A percentile compares a stretch with the other conserved stretches of the same genome.
These are phyloP conservation scores for Grosmannia clavigera DNA, from an alignment of 2,329 filamentous ascomycete species.

Conservation along the genomic window DNA sequence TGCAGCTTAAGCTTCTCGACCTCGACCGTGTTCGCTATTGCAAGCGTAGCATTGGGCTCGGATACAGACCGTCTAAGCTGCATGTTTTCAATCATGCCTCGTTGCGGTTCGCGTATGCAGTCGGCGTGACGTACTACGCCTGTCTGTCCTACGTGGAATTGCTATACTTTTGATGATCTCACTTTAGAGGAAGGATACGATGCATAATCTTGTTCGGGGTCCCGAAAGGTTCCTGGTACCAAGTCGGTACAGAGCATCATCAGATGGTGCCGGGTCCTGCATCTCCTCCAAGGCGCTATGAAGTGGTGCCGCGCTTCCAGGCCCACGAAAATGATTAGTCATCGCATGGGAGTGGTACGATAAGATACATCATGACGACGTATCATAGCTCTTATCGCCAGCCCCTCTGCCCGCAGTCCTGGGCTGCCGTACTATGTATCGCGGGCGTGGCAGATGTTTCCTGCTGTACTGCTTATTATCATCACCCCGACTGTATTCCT, in stretches of 20 bases:
- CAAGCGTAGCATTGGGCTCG: not conserved
- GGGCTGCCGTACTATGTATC: not conserved
- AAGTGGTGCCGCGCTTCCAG: not conserved
- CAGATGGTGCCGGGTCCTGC: not conserved
- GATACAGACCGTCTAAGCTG: slow-evolving; percentile 7
- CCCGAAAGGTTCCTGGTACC: too few species aligned
- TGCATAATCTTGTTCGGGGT: too few species aligned
- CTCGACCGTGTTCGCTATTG: not conserved
- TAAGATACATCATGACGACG: not conserved
- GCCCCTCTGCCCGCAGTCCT: not conserved
- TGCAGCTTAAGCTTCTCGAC: slow-evolving; percentile 4
- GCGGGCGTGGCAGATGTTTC: not conserved
- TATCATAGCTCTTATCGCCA: not conserved
- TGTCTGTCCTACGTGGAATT: not conserved
- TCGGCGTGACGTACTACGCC: slow-evolving; percentile 22
- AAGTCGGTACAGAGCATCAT: not conserved
- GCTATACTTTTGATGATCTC: too few species aligned
- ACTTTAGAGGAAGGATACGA: too few species aligned
- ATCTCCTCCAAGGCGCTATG: not conserved
- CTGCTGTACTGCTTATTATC: not conserved
- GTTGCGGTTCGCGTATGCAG: slow-evolving; percentile 28
- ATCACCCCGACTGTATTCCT: not conserved
- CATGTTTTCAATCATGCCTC: slow-evolving; percentile 21
- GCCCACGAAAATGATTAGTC: not conserved
- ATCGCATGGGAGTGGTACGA: not conserved